Base-by-base conservation (phyloP, 2,329 filamentous ascomycete species). In the Falciphora oryzae region DNA sequence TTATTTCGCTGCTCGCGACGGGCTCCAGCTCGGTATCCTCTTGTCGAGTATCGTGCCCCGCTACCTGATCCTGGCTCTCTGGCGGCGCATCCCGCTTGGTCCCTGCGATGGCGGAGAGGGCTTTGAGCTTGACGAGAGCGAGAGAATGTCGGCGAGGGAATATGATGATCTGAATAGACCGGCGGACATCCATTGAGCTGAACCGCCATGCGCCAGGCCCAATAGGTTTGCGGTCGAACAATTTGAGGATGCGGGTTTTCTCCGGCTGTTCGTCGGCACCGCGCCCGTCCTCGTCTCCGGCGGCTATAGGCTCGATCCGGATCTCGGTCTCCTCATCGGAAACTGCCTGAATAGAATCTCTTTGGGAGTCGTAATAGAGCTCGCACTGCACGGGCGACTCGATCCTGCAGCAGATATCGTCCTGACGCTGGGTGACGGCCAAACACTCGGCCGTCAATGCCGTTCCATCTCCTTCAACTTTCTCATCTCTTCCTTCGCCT, bases 131-230 rank as follows among this genome's bases (percentile, higher is more conserved):
- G 25, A 58, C 57, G 22, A 58, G 25, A 16, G 57, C 57, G 25
- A 58, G n/a, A 4, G 57, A 58, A 22, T 58, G 57, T 14, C 11
- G 57, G 28, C 57, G 57, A 22, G 44, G 44, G 44, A 50, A 50
- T 50, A 58, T 29, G 57, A 58, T 29, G 7, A 11, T 14, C 57
- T 58, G 57, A 3, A 58, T 2, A 27, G 57, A 58, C 25, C 57
- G 57, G 25, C 28, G 25, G 57, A 25, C 57, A 16, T 58, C 57
- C n/a, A 16, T 11, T 29, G 57, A 58, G 28, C 28, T 58, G 57
- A 58, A 28, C n/a, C 57, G 57, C 57, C 57, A 58, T 25, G 57
- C 57, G 57, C 57, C 57, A 28, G 57, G 25, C 6, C 28, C 57
- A 10, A 58, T 3, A 16, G 25, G 57, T 8, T 8, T 29, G 22